These are phyloP conservation scores for Pyrrhoderma noxium DNA, from an alignment of 1,284 basidiomycete genomes.

Conservation along the genomic window DNA sequence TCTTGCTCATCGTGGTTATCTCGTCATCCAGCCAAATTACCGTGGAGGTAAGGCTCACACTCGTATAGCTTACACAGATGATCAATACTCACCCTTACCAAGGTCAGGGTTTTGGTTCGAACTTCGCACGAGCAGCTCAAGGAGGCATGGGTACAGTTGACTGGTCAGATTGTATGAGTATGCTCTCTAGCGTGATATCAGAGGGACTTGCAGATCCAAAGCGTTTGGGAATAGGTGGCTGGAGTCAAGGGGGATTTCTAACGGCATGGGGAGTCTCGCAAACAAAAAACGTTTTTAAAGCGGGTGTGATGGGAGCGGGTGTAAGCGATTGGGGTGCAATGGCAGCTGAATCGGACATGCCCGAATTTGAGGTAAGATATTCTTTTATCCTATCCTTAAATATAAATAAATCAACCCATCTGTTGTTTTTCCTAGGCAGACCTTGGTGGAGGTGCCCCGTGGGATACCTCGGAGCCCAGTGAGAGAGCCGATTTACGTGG, in stretches of 20 bases:
- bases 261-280: constrained; percentile 21
- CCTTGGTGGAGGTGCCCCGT: constrained; percentile 16
- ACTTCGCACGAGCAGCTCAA: constrained; percentile 18
- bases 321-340: constrained; percentile 20
- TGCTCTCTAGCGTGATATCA: constrained; percentile 19
- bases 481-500: constrained; percentile 7
- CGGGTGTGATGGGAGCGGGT: constrained; percentile 20
- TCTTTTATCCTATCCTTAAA: too few species aligned
- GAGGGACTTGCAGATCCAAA: constrained; percentile 17
- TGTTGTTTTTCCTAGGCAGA: constrained; percentile 6
- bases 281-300: constrained; percentile 20
- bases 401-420: background rate
- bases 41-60: constrained; percentile 17
- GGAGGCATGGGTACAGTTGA: constrained; percentile 19
- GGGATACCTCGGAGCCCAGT: constrained; percentile 10
- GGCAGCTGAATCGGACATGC: constrained; percentile 16
- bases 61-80: too few species aligned
- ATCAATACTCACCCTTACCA: background rate
- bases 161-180: constrained; percentile 20
- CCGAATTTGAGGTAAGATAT: constrained; percentile 16
- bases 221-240: constrained; percentile 20
- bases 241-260: constrained; percentile 22
- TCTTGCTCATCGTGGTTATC: constrained; percentile 19
- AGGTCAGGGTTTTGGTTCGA: constrained; percentile 19
- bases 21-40: constrained; percentile 20